Percentiles rank a stretch among this genome's conserved stretches.
phyloP scores from a whole-genome alignment of 164 flowering plant genomes.

The Annona squamosa region DNA sequence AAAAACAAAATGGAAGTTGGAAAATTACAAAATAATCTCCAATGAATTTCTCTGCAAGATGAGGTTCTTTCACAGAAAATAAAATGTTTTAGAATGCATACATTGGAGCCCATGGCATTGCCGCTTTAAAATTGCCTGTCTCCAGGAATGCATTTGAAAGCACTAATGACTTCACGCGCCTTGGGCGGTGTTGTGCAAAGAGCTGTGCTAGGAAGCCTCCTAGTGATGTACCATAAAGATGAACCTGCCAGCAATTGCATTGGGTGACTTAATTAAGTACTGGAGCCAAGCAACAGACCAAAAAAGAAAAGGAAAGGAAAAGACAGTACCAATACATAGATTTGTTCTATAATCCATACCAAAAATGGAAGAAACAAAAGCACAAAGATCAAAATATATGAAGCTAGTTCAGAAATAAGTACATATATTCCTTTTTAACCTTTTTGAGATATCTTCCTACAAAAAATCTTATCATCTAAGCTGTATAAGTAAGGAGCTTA shows the following conservation, averaged over 20 bases:
- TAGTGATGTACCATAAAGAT: constrained; percentile 95
- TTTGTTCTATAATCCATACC: background rate
- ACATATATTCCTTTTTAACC: no score
- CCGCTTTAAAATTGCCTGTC: constrained; percentile 63
- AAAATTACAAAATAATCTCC: background rate
- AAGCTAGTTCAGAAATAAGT: no score
- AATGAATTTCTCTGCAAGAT: background rate
- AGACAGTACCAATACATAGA: background rate
- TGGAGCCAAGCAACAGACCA: background rate
- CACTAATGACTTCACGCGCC: constrained; percentile 81
- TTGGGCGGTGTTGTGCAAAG: constrained; percentile 96
- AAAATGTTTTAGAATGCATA: constrained; percentile 29
- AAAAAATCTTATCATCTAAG: no score
- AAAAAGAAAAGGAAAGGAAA: background rate
- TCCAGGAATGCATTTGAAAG: constrained; percentile 92
- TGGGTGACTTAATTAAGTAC: constrained; percentile 9
- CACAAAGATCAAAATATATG: background rate
- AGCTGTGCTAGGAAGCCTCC: constrained; percentile 98
- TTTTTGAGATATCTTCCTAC: no score
- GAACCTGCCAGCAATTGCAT: constrained; percentile 45
- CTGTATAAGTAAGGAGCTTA: no score
- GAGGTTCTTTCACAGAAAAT: background rate
- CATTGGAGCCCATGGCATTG: constrained; percentile 99
- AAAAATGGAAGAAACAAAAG: no score
- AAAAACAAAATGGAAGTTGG: background rate